Evolutionary conservation across 768 basidiomycete genomes (phyloP).

Genomic region (Coprinellus aureogranulatus): DNA sequence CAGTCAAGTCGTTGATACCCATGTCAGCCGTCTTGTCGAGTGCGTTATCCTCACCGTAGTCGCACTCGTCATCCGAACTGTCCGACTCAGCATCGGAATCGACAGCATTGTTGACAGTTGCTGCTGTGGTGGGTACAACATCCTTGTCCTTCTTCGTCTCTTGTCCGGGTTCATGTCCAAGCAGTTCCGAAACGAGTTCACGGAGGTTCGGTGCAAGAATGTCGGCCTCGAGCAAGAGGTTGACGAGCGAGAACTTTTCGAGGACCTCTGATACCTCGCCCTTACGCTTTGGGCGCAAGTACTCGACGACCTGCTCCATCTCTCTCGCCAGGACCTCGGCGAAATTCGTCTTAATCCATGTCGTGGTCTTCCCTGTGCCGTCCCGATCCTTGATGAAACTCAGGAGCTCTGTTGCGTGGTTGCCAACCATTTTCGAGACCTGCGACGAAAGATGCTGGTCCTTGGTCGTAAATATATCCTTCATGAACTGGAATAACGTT

Average conservation of each 20-base stretch:
- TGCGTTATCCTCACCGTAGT: too few relatives aligned
- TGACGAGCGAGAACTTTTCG: not conserved
- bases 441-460: not conserved
- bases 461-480: not conserved
- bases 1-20: not conserved
- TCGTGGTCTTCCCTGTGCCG: not conserved
- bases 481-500: not conserved
- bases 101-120: too few relatives aligned
- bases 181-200: not conserved
- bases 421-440: not conserved
- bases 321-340: not conserved
- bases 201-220: not conserved
- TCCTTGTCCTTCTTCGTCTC: not conserved
- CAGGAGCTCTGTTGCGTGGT: not conserved
- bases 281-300: not conserved
- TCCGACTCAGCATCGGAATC: too few relatives aligned
- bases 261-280: not conserved
- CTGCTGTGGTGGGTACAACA: too few relatives aligned
- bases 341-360: not conserved
- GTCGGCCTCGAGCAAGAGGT: not conserved
- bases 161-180: not conserved
- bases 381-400: not conserved
- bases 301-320: not conserved
- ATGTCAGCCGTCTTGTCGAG: too few relatives aligned
- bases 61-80: too few relatives aligned